phyloP scores from a whole-genome alignment of 441 rosid genomes.

The Corymbia calophylla region DNA sequence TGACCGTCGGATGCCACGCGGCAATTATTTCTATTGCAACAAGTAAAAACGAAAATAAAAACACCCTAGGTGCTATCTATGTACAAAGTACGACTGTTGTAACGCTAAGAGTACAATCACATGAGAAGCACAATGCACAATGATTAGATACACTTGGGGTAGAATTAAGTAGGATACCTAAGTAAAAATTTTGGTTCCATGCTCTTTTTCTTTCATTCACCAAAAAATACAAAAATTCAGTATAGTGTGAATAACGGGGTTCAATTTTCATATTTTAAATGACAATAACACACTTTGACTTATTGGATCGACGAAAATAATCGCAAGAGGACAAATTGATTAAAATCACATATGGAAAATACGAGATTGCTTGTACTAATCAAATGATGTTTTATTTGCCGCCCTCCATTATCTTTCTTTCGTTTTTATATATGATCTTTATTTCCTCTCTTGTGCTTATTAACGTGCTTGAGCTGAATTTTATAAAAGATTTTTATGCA shows the following conservation, averaged over 20 bases:
- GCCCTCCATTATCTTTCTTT: no score
- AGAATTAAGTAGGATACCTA: no score
- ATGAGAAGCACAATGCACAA: not conserved
- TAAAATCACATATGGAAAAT: not conserved
- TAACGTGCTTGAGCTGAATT: no score
- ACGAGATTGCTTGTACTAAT: not conserved
- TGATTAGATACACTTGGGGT: no score
- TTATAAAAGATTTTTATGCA: not conserved
- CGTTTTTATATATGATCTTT: no score
- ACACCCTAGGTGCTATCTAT: rapidly evolving
- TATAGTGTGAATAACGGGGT: not conserved
- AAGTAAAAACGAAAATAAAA: not conserved
- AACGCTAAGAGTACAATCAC: not conserved
- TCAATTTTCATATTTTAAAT: not conserved
- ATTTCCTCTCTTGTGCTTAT: no score
- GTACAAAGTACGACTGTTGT: not conserved
- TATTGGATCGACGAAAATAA: not conserved
- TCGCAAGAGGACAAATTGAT: not conserved
- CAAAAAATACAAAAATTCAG: no score
- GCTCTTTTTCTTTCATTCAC: no score
- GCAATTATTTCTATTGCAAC: not conserved
- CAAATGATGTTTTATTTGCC: not conserved
- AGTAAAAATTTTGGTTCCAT: no score
- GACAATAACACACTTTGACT: not conserved
- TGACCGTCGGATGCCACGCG: not conserved